Percentiles rank a stretch among this genome's conserved stretches.
Conservation (phyloP, 140 eudicot species). For the Eryngium alpinum region DNA sequence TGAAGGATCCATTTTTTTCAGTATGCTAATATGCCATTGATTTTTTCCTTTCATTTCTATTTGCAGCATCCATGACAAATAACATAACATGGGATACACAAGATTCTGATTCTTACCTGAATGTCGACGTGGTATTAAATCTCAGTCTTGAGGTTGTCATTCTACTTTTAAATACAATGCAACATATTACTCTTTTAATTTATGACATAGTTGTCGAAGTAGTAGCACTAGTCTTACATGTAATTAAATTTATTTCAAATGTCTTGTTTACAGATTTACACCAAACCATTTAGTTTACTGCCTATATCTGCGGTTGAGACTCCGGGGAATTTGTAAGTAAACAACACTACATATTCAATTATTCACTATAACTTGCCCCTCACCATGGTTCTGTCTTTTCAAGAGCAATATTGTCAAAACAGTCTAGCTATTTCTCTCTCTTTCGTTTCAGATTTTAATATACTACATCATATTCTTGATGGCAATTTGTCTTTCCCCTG, state of each 20-base stretch:
- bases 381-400: not conserved
- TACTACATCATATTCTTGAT: not conserved
- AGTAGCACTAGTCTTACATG: not conserved
- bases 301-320: constrained; percentile 81
- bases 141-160: constrained; percentile 70
- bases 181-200: too few species aligned
- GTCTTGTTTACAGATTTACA: constrained; percentile 51
- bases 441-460: not conserved
- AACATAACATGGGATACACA: constrained; percentile 69
- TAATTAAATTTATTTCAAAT: not conserved
- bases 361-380: not conserved
- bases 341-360: not conserved
- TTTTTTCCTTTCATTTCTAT: constrained; percentile 16
- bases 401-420: not conserved
- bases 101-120: constrained; percentile 57
- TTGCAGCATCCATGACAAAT: constrained; percentile 84
- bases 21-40: not conserved
- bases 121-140: constrained; percentile 70
- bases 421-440: not conserved
- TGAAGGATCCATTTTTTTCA: not conserved
- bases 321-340: constrained; percentile 75
- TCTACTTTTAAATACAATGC: not conserved
- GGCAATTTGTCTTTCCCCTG: not conserved
- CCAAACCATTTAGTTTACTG: constrained; percentile 57
- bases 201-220: not conserved